phyloP scores from a whole-genome alignment of 2,329 filamentous ascomycete species.

The Rutstroemia sp. region DNA sequence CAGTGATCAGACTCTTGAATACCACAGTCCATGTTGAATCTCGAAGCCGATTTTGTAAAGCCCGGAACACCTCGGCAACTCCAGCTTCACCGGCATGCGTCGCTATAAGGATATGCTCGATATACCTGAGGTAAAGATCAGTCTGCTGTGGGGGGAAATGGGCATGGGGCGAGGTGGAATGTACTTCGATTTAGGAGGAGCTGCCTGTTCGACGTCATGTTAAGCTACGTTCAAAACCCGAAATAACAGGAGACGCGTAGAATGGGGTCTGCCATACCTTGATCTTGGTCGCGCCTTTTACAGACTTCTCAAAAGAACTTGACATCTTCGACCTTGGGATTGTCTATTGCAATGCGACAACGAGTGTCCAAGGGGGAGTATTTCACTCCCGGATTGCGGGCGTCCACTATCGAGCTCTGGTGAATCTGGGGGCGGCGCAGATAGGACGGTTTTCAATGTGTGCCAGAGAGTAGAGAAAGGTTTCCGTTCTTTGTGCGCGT shows the following conservation, averaged over 20 bases:
- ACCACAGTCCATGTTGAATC: constrained; percentile 99
- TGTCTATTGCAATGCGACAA: constrained; percentile 8
- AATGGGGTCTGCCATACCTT: constrained; percentile 52
- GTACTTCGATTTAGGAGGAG: constrained; percentile 97
- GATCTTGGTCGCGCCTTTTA: constrained; percentile 97
- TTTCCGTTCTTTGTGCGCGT: not conserved
- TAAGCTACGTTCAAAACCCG: constrained; percentile 8
- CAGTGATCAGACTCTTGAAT: constrained; percentile 93
- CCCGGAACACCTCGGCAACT: constrained; percentile 91
- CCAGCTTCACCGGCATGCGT: constrained; percentile 93
- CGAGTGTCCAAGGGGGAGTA: constrained; percentile 5
- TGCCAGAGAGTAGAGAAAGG: not conserved
- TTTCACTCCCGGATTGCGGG: constrained; percentile 4
- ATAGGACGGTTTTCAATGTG: not conserved
- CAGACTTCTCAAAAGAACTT: constrained; percentile 95
- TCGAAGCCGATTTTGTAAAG: constrained; percentile 77
- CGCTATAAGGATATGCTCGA: constrained; percentile 93
- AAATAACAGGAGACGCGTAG: not conserved
- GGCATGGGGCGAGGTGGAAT: not conserved
- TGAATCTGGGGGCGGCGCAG: not conserved
- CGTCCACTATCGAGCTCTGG: not conserved
- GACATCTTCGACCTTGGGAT: constrained; percentile 46
- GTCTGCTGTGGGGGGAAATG: not conserved
- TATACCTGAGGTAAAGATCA: constrained; percentile 34
- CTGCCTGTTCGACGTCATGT: constrained; percentile 51